A percentile compares a stretch with the other conserved stretches of the same genome.
Evolutionary conservation across 306 rosid species (phyloP).

Genomic region (Cicer cuneatum): DNA sequence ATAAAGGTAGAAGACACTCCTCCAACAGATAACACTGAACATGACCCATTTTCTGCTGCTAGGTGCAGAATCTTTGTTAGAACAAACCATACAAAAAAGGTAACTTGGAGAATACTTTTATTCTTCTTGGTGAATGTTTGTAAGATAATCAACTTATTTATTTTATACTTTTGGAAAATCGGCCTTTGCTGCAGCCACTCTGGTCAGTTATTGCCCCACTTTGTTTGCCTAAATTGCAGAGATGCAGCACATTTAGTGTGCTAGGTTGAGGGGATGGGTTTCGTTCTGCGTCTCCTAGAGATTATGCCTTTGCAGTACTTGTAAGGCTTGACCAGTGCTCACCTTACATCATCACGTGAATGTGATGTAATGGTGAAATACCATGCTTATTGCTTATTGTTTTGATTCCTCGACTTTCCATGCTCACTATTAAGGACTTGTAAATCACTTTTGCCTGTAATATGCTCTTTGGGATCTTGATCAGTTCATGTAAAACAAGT

Average conservation of each 20-base stretch:
- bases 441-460: not conserved
- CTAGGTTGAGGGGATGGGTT: not conserved
- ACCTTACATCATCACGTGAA: not conserved
- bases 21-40: constrained; percentile 55
- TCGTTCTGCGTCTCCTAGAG: not conserved
- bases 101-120: constrained; percentile 39
- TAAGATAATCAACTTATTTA: constrained; percentile 21
- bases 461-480: constrained; percentile 23
- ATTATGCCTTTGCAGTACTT: not conserved
- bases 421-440: constrained; percentile 1
- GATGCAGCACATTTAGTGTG: not conserved
- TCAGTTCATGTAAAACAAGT: constrained; percentile 1
- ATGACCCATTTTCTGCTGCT: constrained; percentile 80
- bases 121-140: constrained; percentile 7
- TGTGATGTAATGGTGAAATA: constrained; percentile 27
- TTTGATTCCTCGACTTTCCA: constrained; percentile 26
- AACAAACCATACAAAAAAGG: constrained; percentile 69
- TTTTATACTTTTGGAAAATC: not conserved
- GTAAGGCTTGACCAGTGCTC: not conserved
- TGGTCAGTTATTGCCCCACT: not conserved
- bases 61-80: constrained; percentile 77
- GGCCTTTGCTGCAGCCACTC: not conserved
- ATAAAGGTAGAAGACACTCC: constrained; percentile 59
- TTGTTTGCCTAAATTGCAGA: not conserved
- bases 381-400: constrained; percentile 10